Evolutionary conservation across 768 basidiomycete genomes (phyloP).

Genomic region (Termitomyces sp.): DNA sequence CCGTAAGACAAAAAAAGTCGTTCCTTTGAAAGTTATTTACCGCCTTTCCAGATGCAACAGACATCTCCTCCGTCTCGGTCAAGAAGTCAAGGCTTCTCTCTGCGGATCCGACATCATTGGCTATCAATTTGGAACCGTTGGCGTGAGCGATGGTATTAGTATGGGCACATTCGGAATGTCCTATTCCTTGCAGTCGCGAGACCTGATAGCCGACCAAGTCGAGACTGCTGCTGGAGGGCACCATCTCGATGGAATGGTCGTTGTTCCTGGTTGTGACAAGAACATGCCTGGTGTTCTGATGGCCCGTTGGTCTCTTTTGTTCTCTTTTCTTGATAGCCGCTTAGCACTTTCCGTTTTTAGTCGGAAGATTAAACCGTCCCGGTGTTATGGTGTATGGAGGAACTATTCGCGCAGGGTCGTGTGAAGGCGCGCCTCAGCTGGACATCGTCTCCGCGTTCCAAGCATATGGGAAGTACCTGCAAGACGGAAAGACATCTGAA

Average conservation of each 20-base stretch:
- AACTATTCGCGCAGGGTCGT: constrained; percentile 88
- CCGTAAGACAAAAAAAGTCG: constrained; percentile 57
- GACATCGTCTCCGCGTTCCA: constrained; percentile 99
- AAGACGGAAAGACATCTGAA: constrained; percentile 76
- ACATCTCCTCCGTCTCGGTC: constrained; percentile 86
- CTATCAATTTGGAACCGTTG: constrained; percentile 97
- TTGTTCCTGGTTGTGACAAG: constrained; percentile 97
- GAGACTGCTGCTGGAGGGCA: constrained; percentile 96
- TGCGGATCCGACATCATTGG: constrained; percentile 68
- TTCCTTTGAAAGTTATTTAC: neutral
- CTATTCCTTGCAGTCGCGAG: constrained; percentile 94
- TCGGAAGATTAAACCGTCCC: constrained; percentile 93
- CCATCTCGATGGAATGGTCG: constrained; percentile 97
- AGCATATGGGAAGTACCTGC: constrained; percentile 91
- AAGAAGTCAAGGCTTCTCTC: constrained; percentile 81
- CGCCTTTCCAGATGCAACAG: constrained; percentile 79
- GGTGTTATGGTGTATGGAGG: constrained; percentile 98
- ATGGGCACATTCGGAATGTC: constrained; percentile 95
- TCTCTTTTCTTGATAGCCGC: constrained; percentile 13
- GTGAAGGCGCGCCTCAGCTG: constrained; percentile 80
- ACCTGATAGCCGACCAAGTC: constrained; percentile 96
- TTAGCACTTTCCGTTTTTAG: constrained; percentile 31
- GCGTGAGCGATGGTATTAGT: constrained; percentile 97
- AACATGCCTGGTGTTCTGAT: constrained; percentile 99
- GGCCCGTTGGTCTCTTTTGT: constrained; percentile 57